Percentiles rank a stretch among this genome's conserved stretches.
phyloP scores from a whole-genome alignment of 1,139 yeast genomes.

The Pichiaceae sp. region DNA sequence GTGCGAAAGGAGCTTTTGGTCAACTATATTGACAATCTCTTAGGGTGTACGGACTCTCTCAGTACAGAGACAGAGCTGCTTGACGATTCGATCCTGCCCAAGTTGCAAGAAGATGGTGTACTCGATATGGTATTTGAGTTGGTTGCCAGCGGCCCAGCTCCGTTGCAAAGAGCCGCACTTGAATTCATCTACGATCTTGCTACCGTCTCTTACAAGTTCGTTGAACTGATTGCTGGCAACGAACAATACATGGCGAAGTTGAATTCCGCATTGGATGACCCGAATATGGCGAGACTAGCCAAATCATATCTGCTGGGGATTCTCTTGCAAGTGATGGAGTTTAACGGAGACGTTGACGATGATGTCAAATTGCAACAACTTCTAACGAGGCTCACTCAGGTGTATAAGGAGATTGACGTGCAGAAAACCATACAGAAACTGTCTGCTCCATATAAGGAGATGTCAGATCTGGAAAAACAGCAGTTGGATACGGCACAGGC shows the following conservation, averaged over 20 bases:
- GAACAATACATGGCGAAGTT: slow-evolving; percentile 1
- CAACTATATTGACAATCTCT: slow-evolving; percentile 66
- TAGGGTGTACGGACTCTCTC: slow-evolving; percentile 61
- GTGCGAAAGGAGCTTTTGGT: slow-evolving; percentile 43
- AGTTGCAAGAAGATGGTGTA: slow-evolving; percentile 27
- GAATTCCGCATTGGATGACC: background rate
- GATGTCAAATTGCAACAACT: slow-evolving; percentile 15
- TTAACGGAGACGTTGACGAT: slow-evolving; percentile 22
- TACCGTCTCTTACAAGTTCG: slow-evolving; percentile 53
- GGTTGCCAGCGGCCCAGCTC: slow-evolving; percentile 23
- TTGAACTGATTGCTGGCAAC: slow-evolving; percentile 24
- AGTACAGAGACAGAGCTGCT: slow-evolving; percentile 52
- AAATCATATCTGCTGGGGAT: slow-evolving; percentile 52
- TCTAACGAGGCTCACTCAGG: slow-evolving; percentile 18
- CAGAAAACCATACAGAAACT: slow-evolving; percentile 7
- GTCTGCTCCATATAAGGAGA: slow-evolving; percentile 17
- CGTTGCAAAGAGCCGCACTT: slow-evolving; percentile 43
- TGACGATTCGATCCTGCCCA: slow-evolving; percentile 35
- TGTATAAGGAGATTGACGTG: slow-evolving; percentile 7
- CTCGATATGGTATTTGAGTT: slow-evolving; percentile 30
- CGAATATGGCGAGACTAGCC: slow-evolving; percentile 26
- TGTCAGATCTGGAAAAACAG: slow-evolving; percentile 30
- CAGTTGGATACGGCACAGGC: slow-evolving; percentile 39
- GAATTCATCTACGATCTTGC: slow-evolving; percentile 63
- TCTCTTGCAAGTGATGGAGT: slow-evolving; percentile 50